Percentiles rank a stretch among this genome's conserved stretches.
Conservation (phyloP, 2,329 filamentous ascomycete species). For the Aspergillus persii region DNA sequence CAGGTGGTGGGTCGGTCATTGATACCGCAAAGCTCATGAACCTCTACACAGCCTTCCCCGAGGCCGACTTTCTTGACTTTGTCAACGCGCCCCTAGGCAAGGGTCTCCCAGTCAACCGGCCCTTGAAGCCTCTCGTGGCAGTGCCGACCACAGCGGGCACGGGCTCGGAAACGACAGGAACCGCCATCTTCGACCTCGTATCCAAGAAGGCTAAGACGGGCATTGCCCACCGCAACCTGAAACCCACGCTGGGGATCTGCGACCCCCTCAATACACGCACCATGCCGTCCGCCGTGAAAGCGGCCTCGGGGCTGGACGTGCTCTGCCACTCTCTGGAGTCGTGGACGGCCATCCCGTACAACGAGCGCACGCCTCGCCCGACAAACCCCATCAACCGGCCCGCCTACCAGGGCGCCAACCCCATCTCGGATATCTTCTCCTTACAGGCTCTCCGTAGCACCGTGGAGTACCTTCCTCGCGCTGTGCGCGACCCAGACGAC, state of each 20-base stretch:
- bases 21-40: slow-evolving; percentile 99
- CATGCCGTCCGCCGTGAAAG: slow-evolving; percentile 93
- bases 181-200: slow-evolving; percentile 95
- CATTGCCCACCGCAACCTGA: slow-evolving; percentile 90
- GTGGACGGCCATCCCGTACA: slow-evolving; percentile 96
- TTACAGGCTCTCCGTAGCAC: slow-evolving; percentile 79
- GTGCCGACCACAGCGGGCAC: slow-evolving; percentile 85
- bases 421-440: slow-evolving; percentile 96
- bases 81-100: slow-evolving; percentile 93
- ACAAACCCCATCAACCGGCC: slow-evolving; percentile 86
- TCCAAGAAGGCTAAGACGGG: slow-evolving; percentile 90
- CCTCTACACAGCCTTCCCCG: slow-evolving; percentile 83
- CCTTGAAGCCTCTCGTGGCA: slow-evolving; percentile 73
- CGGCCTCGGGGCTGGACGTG: slow-evolving; percentile 87
- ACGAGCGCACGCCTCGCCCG: slow-evolving; percentile 79
- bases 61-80: slow-evolving; percentile 94
- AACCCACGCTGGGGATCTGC: slow-evolving; percentile 87
- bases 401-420: slow-evolving; percentile 95
- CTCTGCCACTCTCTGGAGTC: slow-evolving; percentile 93
- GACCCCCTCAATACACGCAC: slow-evolving; percentile 87
- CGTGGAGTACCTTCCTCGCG: slow-evolving; percentile 87
- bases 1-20: slow-evolving; percentile 81
- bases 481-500: slow-evolving; percentile 84
- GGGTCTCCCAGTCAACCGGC: slow-evolving; percentile 69
- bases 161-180: slow-evolving; percentile 92